Percentiles rank a stretch among this genome's conserved stretches.
Conservation (phyloP, 768 basidiomycete species). For the Hypholoma fasciculare region DNA sequence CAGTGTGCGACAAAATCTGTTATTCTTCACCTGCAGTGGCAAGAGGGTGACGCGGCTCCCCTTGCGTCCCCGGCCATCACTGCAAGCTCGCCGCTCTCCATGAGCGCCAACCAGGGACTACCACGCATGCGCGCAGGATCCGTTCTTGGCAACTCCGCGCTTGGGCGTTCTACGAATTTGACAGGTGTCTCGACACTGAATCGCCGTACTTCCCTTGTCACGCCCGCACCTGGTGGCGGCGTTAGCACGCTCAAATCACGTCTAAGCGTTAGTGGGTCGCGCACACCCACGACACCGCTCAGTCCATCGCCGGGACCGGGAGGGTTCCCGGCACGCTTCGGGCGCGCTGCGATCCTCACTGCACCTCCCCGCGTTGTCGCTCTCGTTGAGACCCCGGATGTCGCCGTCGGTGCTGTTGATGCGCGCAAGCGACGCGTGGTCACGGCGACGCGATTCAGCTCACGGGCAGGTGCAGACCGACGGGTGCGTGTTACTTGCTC, state of each 20-base stretch:
- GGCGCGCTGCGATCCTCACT: conserved; percentile 74
- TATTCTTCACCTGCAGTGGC: conserved; percentile 86
- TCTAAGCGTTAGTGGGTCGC: conserved; percentile 37
- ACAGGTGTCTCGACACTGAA: conserved; percentile 26
- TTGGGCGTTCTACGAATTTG: conserved; percentile 56
- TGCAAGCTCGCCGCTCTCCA: conserved; percentile 19
- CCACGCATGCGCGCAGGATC: conserved; percentile 49
- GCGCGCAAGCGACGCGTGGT: conserved; percentile 81
- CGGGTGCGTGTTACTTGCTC: conserved; percentile 49
- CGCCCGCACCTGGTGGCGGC: conserved; percentile 15
- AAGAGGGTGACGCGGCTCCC: conserved; percentile 46
- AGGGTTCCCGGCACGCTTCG: conserved; percentile 51
- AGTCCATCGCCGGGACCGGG: conserved; percentile 48
- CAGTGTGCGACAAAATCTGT: conserved; percentile 89
- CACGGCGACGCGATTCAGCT: conserved; percentile 86
- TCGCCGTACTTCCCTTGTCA: conserved; percentile 37
- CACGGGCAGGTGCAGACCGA: conserved; percentile 77
- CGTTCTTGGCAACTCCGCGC: conserved; percentile 39
- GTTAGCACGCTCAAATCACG: conserved; percentile 30
- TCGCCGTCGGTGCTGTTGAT: conserved; percentile 88
- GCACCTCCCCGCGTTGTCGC: conserved; percentile 84
- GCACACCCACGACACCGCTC: conserved; percentile 47
- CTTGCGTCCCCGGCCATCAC: conserved; percentile 20
- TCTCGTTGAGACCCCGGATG: conserved; percentile 84
- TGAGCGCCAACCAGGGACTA: conserved; percentile 26